Conservation (phyloP, 306 rosid genomes). For the Hylodesmum podocarpum region DNA sequence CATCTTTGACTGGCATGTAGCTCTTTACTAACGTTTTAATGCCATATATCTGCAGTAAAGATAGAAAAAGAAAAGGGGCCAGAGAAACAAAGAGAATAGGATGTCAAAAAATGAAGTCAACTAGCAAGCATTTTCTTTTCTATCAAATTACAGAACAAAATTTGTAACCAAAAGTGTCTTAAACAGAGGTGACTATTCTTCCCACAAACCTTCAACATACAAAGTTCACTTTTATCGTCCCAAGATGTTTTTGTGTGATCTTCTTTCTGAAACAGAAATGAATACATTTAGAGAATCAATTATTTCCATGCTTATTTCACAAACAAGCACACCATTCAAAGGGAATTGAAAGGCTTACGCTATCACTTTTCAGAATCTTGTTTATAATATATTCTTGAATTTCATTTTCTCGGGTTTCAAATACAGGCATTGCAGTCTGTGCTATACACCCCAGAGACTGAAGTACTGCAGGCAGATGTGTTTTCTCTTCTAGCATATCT, state of each 20-base stretch:
- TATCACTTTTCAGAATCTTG: conserved; percentile 62
- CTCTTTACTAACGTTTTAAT: conserved; percentile 89
- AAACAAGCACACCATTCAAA: conserved; percentile 12
- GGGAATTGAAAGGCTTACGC: conserved; percentile 53
- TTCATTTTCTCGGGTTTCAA: conserved; percentile 91
- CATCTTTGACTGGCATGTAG: conserved; percentile 94
- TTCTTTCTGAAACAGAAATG: conserved; percentile 61
- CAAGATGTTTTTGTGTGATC: conserved; percentile 55
- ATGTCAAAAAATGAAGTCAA: not conserved
- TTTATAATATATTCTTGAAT: conserved; percentile 70
- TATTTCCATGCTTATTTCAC: conserved; percentile 26
- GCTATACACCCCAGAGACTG: conserved; percentile 99
- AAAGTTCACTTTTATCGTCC: conserved; percentile 84
- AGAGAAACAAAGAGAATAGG: not conserved
- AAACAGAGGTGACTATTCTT: conserved; percentile 21
- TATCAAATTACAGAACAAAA: not conserved
- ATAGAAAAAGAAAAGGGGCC: not conserved
- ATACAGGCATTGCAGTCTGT: conserved; percentile 93
- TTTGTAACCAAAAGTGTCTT: conserved; percentile 18
- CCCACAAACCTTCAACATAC: conserved; percentile 80
- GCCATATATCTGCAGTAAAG: conserved; percentile 69
- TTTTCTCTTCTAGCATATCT: conserved; percentile 79
- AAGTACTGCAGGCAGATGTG: conserved; percentile 86
- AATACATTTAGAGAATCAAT: conserved; percentile 27
- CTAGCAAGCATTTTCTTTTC: conserved; percentile 12